Conservation (phyloP, 1,284 basidiomycete genomes). For the Peniophora sp. region DNA sequence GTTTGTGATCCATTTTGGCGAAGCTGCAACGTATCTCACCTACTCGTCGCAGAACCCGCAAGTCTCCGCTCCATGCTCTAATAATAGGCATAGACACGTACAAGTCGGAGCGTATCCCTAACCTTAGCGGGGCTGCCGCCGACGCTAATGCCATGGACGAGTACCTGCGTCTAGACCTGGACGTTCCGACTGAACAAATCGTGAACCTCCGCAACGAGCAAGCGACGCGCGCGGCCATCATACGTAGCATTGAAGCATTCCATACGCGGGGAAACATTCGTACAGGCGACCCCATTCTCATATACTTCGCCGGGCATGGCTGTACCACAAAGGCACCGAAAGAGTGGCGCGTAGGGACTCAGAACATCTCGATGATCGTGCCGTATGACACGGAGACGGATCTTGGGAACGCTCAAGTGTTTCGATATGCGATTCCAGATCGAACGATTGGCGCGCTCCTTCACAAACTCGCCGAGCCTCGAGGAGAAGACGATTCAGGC, state of each 20-base stretch:
- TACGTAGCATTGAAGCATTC: background rate
- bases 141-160: slow-evolving; percentile 13
- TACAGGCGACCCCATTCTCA: background rate
- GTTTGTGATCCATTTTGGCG: no score
- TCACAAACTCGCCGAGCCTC: slow-evolving; percentile 9
- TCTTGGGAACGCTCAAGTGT: slow-evolving; percentile 14
- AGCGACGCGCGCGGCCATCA: slow-evolving; percentile 16
- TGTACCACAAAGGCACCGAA: background rate
- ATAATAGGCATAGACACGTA: slow-evolving; percentile 20
- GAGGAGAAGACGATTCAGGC: slow-evolving; percentile 12
- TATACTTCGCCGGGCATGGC: background rate
- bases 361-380: background rate
- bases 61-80: slow-evolving; percentile 8
- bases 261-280: slow-evolving; percentile 8
- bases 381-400: slow-evolving; percentile 8
- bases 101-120: background rate
- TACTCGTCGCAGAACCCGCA: no score
- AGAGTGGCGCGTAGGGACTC: slow-evolving; percentile 3
- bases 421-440: slow-evolving; percentile 20
- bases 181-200: slow-evolving; percentile 8
- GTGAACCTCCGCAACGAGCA: slow-evolving; percentile 14
- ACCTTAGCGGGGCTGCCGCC: slow-evolving; percentile 11
- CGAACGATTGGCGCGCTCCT: slow-evolving; percentile 15
- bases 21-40: no score
- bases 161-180: background rate